Evolutionary conservation across 192 early-diverging fungal genomes (phyloP).

Genomic region (Oehlia diaphana): DNA sequence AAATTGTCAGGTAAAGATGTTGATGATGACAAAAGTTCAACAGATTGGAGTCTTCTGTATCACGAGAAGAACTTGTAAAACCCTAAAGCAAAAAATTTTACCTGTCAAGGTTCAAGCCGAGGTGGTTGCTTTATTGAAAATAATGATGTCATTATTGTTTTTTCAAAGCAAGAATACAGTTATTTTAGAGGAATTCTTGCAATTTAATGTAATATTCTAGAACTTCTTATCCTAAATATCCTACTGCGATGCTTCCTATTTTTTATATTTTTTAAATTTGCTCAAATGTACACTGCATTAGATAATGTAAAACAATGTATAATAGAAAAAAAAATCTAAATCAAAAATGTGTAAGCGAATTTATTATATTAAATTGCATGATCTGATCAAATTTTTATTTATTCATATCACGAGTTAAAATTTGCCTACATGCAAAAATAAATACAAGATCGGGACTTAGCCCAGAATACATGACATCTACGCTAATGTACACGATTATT

Average conservation of each 20-base stretch:
- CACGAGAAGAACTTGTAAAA: background rate
- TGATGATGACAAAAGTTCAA: background rate
- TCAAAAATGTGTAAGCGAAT: background rate
- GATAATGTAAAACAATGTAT: background rate
- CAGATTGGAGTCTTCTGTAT: background rate
- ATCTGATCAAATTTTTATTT: background rate
- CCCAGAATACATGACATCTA: too few relatives aligned
- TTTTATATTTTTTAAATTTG: too few relatives aligned
- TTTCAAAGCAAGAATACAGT: background rate
- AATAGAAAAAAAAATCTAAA: background rate
- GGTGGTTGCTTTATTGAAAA: background rate
- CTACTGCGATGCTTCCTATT: background rate
- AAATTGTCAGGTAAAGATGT: background rate
- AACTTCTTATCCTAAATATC: background rate
- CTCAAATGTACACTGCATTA: too few relatives aligned
- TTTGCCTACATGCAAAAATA: too few relatives aligned
- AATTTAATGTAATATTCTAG: background rate
- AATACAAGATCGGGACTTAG: too few relatives aligned
- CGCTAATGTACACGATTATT: too few relatives aligned
- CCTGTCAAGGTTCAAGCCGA: background rate
- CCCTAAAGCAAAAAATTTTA: background rate
- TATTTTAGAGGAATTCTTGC: background rate
- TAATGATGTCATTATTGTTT: background rate
- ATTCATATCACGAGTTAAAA: too few relatives aligned
- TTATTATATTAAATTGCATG: background rate